A percentile compares a stretch with the other conserved stretches of the same genome.
phyloP scores from a whole-genome alignment of 345 rosid genomes.

The Populus davidiana region DNA sequence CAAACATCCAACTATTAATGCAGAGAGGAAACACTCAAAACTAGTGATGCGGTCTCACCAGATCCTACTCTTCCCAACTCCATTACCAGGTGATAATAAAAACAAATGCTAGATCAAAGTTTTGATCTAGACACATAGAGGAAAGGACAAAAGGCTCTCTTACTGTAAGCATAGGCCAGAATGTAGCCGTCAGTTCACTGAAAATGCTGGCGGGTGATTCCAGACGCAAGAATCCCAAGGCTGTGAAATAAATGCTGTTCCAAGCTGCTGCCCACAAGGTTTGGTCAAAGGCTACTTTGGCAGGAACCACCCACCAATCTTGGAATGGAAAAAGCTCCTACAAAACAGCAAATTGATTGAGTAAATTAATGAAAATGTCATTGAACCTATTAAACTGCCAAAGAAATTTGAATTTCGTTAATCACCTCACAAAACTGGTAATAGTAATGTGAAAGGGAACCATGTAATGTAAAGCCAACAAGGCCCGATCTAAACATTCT shows the following conservation, averaged over 20 bases:
- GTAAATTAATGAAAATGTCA: background rate
- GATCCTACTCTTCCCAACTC: background rate
- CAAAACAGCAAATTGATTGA: background rate
- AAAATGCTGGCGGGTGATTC: slow-evolving; percentile 73
- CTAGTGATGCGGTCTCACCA: background rate
- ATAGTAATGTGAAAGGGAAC: slow-evolving; percentile 87
- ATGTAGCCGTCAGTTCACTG: slow-evolving; percentile 67
- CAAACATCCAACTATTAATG: background rate
- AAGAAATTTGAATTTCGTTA: background rate
- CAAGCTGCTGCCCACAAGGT: slow-evolving; percentile 91
- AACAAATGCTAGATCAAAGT: background rate
- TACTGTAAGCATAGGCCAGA: slow-evolving; percentile 86
- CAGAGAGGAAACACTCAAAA: background rate
- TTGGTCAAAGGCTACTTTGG: slow-evolving; percentile 79
- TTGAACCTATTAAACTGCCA: background rate
- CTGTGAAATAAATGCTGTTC: slow-evolving; percentile 79
- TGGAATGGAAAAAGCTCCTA: slow-evolving; percentile 79
- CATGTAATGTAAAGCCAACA: slow-evolving; percentile 90
- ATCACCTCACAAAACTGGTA: slow-evolving; percentile 88
- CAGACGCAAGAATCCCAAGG: slow-evolving; percentile 69
- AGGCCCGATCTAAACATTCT: slow-evolving; percentile 88
- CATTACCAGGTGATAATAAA: background rate
- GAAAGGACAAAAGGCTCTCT: slow-evolving; percentile 20
- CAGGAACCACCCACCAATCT: slow-evolving; percentile 99
- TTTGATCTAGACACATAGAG: background rate